Conservation (phyloP, 2,329 filamentous ascomycete species). For the Whalleya microplaca region DNA sequence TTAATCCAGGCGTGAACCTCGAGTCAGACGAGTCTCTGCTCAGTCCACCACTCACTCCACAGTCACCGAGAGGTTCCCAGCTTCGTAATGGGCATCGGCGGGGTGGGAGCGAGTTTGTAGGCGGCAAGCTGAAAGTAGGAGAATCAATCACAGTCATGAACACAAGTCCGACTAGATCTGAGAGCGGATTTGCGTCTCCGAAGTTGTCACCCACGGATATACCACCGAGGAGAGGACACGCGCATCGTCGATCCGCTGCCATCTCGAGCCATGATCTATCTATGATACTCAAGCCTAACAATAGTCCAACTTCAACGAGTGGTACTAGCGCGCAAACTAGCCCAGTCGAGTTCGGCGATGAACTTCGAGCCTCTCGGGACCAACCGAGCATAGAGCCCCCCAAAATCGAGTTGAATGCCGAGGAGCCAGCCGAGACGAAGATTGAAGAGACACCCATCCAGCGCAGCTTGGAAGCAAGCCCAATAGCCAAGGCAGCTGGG, state of each 20-base stretch:
- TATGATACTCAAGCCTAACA: slow-evolving; percentile 65
- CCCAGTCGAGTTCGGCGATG: slow-evolving; percentile 52
- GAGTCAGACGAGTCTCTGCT: slow-evolving; percentile 42
- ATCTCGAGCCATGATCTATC: slow-evolving; percentile 84
- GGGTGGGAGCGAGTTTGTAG: slow-evolving; percentile 85
- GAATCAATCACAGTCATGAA: slow-evolving; percentile 66
- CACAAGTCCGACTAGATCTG: slow-evolving; percentile 69
- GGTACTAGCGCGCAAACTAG: slow-evolving; percentile 69
- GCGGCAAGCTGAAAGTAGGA: slow-evolving; percentile 66
- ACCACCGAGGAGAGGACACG: slow-evolving; percentile 67
- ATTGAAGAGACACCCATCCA: slow-evolving; percentile 31
- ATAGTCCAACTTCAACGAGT: slow-evolving; percentile 50
- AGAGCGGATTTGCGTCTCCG: slow-evolving; percentile 61
- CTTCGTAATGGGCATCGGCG: slow-evolving; percentile 76
- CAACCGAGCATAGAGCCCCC: slow-evolving; percentile 15
- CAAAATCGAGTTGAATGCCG: slow-evolving; percentile 19
- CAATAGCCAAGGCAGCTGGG: slow-evolving; percentile 42
- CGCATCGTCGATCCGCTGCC: slow-evolving; percentile 79
- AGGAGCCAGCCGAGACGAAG: slow-evolving; percentile 35
- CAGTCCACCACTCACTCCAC: slow-evolving; percentile 60
- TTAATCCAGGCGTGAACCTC: slow-evolving; percentile 52
- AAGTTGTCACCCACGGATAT: slow-evolving; percentile 55
- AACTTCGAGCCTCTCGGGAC: slow-evolving; percentile 31
- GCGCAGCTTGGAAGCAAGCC: slow-evolving; percentile 28
- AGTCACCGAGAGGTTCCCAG: slow-evolving; percentile 52